These are phyloP conservation scores for Hemerocallis citrina DNA, from an alignment of 106 monocot species.

Conservation along the genomic window DNA sequence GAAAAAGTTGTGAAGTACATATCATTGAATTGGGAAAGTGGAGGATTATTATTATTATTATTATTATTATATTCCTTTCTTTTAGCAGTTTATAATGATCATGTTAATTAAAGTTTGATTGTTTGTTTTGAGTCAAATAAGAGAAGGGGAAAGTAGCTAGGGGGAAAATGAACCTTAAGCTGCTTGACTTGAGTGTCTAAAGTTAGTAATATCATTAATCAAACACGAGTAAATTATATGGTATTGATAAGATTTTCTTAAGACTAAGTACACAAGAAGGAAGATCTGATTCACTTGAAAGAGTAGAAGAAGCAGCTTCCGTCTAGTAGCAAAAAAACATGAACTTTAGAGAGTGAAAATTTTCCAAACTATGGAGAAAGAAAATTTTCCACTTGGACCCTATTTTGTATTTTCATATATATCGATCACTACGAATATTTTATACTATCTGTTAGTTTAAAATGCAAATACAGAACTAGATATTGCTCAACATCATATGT, in stretches of 20 bases:
- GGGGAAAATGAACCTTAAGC: background rate
- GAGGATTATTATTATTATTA: no score
- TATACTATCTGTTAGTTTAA: no score
- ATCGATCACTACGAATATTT: no score
- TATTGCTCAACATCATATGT: no score
- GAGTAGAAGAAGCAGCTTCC: no score
- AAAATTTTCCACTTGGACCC: no score
- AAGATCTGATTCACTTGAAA: no score
- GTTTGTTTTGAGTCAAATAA: background rate
- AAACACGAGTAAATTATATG: background rate
- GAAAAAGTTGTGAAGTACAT: conserved; percentile 5
- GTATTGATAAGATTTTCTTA: background rate
- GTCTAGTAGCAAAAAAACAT: no score
- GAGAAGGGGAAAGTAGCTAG: background rate
- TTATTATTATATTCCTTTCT: background rate
- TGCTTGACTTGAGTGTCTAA: conserved; percentile 4
- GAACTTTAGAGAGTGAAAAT: no score
- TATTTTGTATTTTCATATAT: no score
- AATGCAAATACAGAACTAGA: no score
- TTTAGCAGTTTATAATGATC: background rate
- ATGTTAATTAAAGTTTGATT: background rate
- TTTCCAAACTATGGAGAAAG: no score
- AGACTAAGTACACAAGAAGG: background rate
- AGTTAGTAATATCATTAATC: background rate
- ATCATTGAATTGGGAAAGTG: conserved; percentile 3